phyloP scores from a whole-genome alignment of 306 rosid genomes.

The Vigna nakashimae region DNA sequence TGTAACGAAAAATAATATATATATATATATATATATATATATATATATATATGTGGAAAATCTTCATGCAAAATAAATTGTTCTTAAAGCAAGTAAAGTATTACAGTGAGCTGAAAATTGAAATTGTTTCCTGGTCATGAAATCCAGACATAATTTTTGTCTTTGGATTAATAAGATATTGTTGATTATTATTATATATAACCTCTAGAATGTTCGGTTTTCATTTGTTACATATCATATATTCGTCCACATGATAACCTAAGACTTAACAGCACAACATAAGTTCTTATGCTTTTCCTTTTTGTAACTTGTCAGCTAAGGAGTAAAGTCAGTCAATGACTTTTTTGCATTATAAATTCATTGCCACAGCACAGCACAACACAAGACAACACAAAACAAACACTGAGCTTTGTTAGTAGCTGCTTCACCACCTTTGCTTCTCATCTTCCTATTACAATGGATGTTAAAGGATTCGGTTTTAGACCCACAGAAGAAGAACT shows the following conservation, averaged over 20 bases:
- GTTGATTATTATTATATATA: too few species aligned
- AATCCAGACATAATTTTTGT: too few species aligned
- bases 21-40: too few species aligned
- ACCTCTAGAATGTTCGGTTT: background rate
- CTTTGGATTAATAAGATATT: too few species aligned
- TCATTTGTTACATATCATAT: too few species aligned
- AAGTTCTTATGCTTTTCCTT: too few species aligned
- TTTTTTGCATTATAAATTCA: background rate
- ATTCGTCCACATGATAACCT: background rate
- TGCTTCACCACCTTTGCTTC: background rate
- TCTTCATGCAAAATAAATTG: too few species aligned
- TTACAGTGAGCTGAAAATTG: too few species aligned
- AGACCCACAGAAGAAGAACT: constrained; percentile 68
- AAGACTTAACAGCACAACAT: too few species aligned
- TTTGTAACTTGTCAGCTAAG: constrained; percentile 42
- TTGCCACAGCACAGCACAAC: background rate
- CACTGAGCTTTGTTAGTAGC: background rate
- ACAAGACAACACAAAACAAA: background rate
- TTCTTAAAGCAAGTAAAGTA: background rate
- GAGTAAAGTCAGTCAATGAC: background rate
- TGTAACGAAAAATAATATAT: too few species aligned
- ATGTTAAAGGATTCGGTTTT: constrained; percentile 55
- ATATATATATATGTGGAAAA: too few species aligned
- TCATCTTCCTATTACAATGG: constrained; percentile 1
- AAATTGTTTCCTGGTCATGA: too few species aligned